phyloP scores from a whole-genome alignment of 257 asterid species.

The Ehretia macrophylla region DNA sequence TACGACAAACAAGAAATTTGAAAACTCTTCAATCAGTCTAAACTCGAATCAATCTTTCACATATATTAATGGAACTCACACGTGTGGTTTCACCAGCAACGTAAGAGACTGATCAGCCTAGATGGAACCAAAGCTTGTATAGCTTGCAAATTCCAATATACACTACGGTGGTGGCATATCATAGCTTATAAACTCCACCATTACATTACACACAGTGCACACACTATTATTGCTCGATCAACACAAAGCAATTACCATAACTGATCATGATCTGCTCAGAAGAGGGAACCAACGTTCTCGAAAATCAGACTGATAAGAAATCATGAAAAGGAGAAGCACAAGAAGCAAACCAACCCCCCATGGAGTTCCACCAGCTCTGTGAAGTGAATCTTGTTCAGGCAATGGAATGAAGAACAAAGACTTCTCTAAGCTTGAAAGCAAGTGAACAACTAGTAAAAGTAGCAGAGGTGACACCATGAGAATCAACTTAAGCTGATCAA shows the following conservation, averaged over 20 bases:
- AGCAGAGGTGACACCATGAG: conserved; percentile 72
- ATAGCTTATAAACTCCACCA: too few relatives aligned
- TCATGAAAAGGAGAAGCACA: conserved; percentile 76
- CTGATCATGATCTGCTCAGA: conserved; percentile 26
- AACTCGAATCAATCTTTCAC: too few relatives aligned
- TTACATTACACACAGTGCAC: too few relatives aligned
- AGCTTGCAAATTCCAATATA: too few relatives aligned
- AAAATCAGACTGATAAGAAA: conserved; percentile 72
- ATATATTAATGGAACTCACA: too few relatives aligned
- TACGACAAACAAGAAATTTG: too few relatives aligned
- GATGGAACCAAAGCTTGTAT: too few relatives aligned
- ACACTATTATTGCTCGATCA: too few relatives aligned
- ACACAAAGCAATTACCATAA: neutral
- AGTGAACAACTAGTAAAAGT: conserved; percentile 52
- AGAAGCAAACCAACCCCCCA: conserved; percentile 81
- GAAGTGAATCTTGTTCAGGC: conserved; percentile 57
- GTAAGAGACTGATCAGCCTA: too few relatives aligned
- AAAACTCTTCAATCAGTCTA: too few relatives aligned
- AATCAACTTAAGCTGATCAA: conserved; percentile 59
- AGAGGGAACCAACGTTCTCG: conserved; percentile 85
- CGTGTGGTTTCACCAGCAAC: too few relatives aligned
- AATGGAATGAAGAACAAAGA: conserved; percentile 38
- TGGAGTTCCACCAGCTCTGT: conserved; percentile 76
- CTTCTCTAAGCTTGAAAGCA: conserved; percentile 43
- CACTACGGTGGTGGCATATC: too few relatives aligned